Evolutionary conservation across 306 rosid species (phyloP).

Genomic region (Citrullus colocynthis): DNA sequence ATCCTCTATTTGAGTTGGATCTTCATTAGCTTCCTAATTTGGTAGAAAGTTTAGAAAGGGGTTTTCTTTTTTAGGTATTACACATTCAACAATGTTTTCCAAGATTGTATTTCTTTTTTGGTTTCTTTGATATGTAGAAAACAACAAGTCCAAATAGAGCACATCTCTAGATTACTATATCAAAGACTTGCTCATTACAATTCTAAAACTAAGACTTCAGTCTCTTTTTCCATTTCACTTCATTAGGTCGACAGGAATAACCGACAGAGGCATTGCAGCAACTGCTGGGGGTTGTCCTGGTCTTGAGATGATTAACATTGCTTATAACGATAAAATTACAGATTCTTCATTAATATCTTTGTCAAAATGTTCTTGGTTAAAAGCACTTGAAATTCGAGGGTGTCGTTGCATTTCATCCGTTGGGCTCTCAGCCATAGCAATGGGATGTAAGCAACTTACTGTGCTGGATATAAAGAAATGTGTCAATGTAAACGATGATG

Average conservation of each 20-base stretch:
- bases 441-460: slow-evolving; percentile 41
- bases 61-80: not conserved
- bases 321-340: slow-evolving; percentile 41
- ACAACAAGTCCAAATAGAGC: not conserved
- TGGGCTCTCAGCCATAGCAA: slow-evolving; percentile 44
- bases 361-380: slow-evolving; percentile 39
- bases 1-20: not conserved
- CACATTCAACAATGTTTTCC: not conserved
- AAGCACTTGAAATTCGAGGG: slow-evolving; percentile 45
- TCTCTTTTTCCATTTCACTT: not conserved
- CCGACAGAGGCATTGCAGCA: slow-evolving; percentile 43
- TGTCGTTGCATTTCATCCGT: slow-evolving; percentile 32
- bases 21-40: not conserved
- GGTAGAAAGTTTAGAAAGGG: not conserved
- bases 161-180: not conserved
- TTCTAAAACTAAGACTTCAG: not conserved
- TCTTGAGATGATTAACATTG: slow-evolving; percentile 44
- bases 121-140: not conserved
- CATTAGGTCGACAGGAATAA: slow-evolving; percentile 36
- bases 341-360: slow-evolving; percentile 41
- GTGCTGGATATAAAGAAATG: slow-evolving; percentile 53
- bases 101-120: not conserved
- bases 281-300: slow-evolving; percentile 47
- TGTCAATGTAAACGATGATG: slow-evolving; percentile 30
- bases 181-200: not conserved